Base-by-base conservation (phyloP, 169 alveolate genomes). In the Toxoplasma gondii region DNA sequence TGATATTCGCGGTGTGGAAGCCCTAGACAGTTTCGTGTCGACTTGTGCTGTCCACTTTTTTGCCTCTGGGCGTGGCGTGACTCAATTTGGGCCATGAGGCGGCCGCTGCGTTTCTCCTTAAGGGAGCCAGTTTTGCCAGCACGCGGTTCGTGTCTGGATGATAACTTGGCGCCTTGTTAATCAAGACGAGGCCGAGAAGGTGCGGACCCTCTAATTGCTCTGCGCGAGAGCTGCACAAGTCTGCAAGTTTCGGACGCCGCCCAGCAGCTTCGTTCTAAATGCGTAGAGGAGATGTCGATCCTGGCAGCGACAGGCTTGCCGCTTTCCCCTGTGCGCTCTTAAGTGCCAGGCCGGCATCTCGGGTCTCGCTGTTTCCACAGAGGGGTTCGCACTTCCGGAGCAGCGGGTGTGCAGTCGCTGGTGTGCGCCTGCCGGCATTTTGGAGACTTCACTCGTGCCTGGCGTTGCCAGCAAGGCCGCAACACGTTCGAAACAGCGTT, bases 161-260 rank as follows among this genome's bases (percentile, higher is more conserved):
- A 24, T 12, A 29, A 64, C 34, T 1, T 29, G 34, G 78, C 78
- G 78, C 34, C 16, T 0, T 19, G 78, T 29, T 64, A 31, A 64
- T 4, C 78, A 64, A 64, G 78, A 64, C 78, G 78, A 64, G 78
- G 78, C 78, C 78, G 78, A 64, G 34, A 64, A 24, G 78, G 78
- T 36, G 78, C 34, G 78, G 78, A 64, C 34, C 34, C 16, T 0
- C 78, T 2, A 7, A 7, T 24, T 19, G n/a, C 78, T 64, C 78
- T 64, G 34, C 34, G 78, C 27, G 78, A 7, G 78, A 64, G 78
- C n/a, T 64, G 78, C 78, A 54, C 31, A 29, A 64, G 29, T 64
- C 78, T 64, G 24, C 34, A 24, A 64, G 78, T 10, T 19, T 31
- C 78, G 34, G 78, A 4, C 78, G 78, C 78, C 78, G 0, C 78